Percentiles rank a stretch among this genome's conserved stretches.
Conservation (phyloP, 441 rosid species). For the Gossypium davidsonii region DNA sequence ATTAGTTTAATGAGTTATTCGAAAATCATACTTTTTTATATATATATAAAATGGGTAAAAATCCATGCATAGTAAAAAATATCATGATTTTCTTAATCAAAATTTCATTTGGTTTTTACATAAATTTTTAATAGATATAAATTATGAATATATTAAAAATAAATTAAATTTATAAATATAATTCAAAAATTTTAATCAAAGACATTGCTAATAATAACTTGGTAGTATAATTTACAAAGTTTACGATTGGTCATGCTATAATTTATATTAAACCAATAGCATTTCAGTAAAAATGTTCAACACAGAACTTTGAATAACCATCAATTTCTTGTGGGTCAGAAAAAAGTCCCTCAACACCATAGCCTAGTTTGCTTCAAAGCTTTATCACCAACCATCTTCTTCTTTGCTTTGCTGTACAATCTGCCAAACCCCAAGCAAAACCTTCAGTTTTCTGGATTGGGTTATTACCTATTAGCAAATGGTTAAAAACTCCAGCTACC, state of each 20-base stretch:
- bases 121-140: no score
- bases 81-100: no score
- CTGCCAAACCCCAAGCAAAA: conserved; percentile 20
- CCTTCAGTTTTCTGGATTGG: not conserved
- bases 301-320: conserved; percentile 15
- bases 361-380: conserved; percentile 17
- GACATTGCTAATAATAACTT: not conserved
- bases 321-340: not conserved
- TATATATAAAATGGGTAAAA: no score
- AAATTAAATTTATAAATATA: no score
- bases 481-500: not conserved
- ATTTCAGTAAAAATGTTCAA: conserved; percentile 4
- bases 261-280: not conserved
- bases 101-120: no score
- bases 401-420: conserved; percentile 22
- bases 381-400: conserved; percentile 12
- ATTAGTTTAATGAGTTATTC: no score
- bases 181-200: no score
- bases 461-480: not conserved
- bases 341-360: conserved; percentile 1
- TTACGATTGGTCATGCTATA: conserved; percentile 6
- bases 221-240: conserved; percentile 20
- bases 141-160: no score
- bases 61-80: no score
- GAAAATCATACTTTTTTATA: no score